Evolutionary conservation across 331 rosid species (phyloP).

Genomic region (Pyracantha coccinea): DNA sequence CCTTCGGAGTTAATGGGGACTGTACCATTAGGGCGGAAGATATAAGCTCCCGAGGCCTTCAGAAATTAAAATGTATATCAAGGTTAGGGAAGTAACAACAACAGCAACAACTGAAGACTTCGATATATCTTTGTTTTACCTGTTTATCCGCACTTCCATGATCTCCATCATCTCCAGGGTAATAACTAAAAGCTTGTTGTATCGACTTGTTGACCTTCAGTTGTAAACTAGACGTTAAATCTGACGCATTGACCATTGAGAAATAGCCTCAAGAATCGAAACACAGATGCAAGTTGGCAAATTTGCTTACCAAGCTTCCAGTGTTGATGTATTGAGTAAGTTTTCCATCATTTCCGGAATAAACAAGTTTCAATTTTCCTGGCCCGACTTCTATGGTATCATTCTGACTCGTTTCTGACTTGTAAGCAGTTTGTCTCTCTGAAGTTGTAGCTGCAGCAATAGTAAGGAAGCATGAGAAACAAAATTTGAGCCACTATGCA

Average conservation of each 20-base stretch:
- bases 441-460: constrained; percentile 54
- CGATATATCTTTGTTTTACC: constrained; percentile 26
- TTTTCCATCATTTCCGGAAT: constrained; percentile 47
- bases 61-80: constrained; percentile 7
- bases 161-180: constrained; percentile 47
- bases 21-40: constrained; percentile 66
- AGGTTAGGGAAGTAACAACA: not conserved
- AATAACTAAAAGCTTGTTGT: constrained; percentile 49
- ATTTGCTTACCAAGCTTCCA: constrained; percentile 45
- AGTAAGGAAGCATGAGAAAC: not conserved
- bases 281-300: too few species aligned
- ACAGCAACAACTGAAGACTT: not conserved
- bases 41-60: constrained; percentile 75
- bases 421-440: constrained; percentile 18
- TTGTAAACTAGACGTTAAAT: constrained; percentile 15
- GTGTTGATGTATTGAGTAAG: constrained; percentile 48
- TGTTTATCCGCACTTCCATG: constrained; percentile 43
- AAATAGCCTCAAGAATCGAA: too few species aligned
- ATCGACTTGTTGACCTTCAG: constrained; percentile 50
- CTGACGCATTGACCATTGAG: not conserved
- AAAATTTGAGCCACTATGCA: not conserved
- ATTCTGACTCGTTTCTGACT: constrained; percentile 22
- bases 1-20: constrained; percentile 22
- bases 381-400: constrained; percentile 49
- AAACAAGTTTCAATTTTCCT: constrained; percentile 63